phyloP scores from a whole-genome alignment of 1,139 yeast species.

The Hanseniaspora sp. region DNA sequence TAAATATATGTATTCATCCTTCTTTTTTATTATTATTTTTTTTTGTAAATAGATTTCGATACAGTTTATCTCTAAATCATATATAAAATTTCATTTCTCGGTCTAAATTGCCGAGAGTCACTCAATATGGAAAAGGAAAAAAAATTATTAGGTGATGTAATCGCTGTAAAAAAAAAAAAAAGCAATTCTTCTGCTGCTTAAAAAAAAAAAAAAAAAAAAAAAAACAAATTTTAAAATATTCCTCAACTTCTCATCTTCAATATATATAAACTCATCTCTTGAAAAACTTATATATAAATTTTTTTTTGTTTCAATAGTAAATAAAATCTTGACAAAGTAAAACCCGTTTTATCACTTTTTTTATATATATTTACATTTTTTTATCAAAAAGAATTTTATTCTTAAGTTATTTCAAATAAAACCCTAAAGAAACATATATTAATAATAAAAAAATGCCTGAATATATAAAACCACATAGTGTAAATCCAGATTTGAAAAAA shows the following conservation, averaged over 20 bases:
- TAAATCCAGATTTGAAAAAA: constrained; percentile 50
- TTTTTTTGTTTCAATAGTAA: too few relatives aligned
- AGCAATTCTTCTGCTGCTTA: background rate
- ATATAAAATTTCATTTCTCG: background rate
- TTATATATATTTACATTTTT: background rate
- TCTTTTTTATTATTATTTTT: too few relatives aligned
- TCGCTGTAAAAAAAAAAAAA: background rate
- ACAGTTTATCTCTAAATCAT: too few relatives aligned
- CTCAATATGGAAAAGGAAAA: background rate
- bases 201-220: too few relatives aligned
- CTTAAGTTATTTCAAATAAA: background rate
- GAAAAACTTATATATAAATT: too few relatives aligned
- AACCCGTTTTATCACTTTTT: too few relatives aligned
- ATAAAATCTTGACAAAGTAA: too few relatives aligned
- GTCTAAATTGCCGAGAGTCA: background rate
- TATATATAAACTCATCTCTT: background rate
- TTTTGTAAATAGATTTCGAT: too few relatives aligned
- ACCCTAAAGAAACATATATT: background rate
- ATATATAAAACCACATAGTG: constrained; percentile 11
- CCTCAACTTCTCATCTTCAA: background rate
- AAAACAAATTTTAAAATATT: too few relatives aligned
- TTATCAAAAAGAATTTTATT: background rate
- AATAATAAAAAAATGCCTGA: constrained; percentile 2
- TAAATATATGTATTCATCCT: too few relatives aligned
- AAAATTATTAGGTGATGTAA: background rate